Conservation (phyloP, 2,329 filamentous ascomycete genomes). For the Graphilbum fragrans region DNA sequence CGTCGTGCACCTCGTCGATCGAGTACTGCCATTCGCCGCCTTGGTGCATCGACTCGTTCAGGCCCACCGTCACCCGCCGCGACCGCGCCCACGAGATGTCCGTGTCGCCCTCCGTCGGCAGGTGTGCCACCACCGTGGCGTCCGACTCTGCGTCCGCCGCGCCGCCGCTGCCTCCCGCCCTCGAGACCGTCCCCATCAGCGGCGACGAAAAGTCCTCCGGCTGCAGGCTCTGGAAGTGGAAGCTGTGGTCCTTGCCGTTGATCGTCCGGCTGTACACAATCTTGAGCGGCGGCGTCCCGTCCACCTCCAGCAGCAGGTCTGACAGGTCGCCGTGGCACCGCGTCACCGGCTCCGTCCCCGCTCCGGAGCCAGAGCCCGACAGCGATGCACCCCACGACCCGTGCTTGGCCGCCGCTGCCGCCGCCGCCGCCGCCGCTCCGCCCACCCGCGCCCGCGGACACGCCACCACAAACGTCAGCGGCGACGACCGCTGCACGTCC, state of each 20-base stretch:
- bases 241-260: constrained; percentile 71
- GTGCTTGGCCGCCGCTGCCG: neutral
- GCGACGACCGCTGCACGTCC: constrained; percentile 66
- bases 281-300: constrained; percentile 81
- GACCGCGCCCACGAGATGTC: constrained; percentile 73
- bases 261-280: constrained; percentile 85
- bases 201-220: constrained; percentile 78
- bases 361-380: constrained; percentile 23
- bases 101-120: constrained; percentile 46
- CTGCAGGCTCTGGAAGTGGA: constrained; percentile 87
- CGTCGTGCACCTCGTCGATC: constrained; percentile 86
- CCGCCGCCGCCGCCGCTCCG: neutral
- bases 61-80: constrained; percentile 62
- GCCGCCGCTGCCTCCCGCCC: constrained; percentile 21
- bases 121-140: constrained; percentile 16
- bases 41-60: constrained; percentile 79
- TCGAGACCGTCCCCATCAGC: constrained; percentile 46
- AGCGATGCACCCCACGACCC: constrained; percentile 39
- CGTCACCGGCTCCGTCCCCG: constrained; percentile 9
- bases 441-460: constrained; percentile 74
- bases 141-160: neutral
- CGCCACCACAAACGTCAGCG: constrained; percentile 71
- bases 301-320: constrained; percentile 68
- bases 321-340: constrained; percentile 84
- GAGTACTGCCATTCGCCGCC: constrained; percentile 81